These are phyloP conservation scores for Leucocoprinus sp. DNA, from an alignment of 768 basidiomycete species.

Conservation along the genomic window DNA sequence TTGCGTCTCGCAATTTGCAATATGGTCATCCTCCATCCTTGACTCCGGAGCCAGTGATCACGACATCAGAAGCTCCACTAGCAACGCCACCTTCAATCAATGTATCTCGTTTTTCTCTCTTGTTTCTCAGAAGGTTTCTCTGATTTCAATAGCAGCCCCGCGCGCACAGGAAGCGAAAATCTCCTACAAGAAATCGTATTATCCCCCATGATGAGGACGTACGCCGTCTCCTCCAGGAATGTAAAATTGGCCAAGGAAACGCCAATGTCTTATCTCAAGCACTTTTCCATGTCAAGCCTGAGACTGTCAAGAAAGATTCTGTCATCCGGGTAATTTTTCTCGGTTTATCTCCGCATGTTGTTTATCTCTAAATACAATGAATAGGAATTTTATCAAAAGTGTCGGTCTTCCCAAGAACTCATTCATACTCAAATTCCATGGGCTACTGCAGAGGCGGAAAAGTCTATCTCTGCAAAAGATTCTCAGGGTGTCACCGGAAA, in stretches of 20 bases:
- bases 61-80: constrained; percentile 16
- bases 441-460: constrained; percentile 78
- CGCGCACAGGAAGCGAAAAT: constrained; percentile 30
- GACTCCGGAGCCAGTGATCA: constrained; percentile 28
- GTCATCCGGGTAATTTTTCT: constrained; percentile 56
- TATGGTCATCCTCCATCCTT: constrained; percentile 29
- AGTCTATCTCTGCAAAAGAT: constrained; percentile 29
- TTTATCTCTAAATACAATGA: not conserved
- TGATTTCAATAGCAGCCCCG: constrained; percentile 7
- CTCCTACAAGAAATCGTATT: constrained; percentile 29
- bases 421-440: constrained; percentile 85
- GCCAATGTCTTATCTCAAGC: constrained; percentile 68
- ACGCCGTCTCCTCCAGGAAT: constrained; percentile 74
- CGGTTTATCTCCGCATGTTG: not conserved
- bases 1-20: constrained; percentile 30
- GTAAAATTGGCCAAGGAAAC: constrained; percentile 76
- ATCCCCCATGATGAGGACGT: constrained; percentile 83
- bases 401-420: constrained; percentile 75
- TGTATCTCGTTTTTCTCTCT: constrained; percentile 9
- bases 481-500: constrained; percentile 49
- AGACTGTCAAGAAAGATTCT: constrained; percentile 54
- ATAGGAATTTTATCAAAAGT: constrained; percentile 80
- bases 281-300: constrained; percentile 59
- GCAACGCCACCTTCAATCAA: constrained; percentile 22
- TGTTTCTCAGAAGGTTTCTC: not conserved